Evolutionary conservation across 2,329 filamentous ascomycete species (phyloP), one percentile per base, ranked within the genome.

Genomic region (Colletotrichum truncatum): DNA sequence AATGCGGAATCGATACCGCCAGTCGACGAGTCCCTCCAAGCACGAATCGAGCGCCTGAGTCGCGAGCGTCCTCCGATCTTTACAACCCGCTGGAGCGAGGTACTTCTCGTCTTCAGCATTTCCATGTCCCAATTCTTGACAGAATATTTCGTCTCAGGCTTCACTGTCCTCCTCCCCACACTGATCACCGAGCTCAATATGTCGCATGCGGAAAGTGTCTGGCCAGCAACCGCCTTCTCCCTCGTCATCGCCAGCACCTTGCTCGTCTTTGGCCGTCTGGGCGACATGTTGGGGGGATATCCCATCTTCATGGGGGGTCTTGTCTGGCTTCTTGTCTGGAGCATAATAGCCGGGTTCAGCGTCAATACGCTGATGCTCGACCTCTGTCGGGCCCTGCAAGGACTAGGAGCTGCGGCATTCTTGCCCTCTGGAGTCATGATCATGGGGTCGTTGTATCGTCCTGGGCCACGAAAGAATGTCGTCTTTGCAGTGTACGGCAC

Each of bases 51-150:
- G 6, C 51, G 9, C 36, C 51, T 54, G 1, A 26, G 36, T 0
- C 51, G 51, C 4, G 51, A 54, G 51, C 51, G n/a, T 23, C 51
- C 36, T 16, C 32, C 51, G 1, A 54, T 30, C 0, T 41, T 54
- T 3, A 11, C 36, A 54, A 54, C 32, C 14, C 34, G 51, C 51
- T n/a, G 51, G 51, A 54, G 28, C n/a, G 36, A 52, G 34, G 41
- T 41, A 30, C 11, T 54, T n/a, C 41, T 39, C 23, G n/a, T 54
- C 51, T 54, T 30, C 51, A 54, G 51, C 51, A 39, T 54, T 21
- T 39, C 51, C n/a, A 54, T 54, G 51, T 54, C 51, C 51, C 51
- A 54, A 39, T 54, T 54, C 51, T 41, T 54, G 10, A 54, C 34
- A 18, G 32, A 54, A 54, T 54, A 54, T 30, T 32, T 49, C 46